Evolutionary conservation across 306 rosid genomes (phyloP), one percentile per base, ranked within the genome.

Genomic region (Vigna mungo): DNA sequence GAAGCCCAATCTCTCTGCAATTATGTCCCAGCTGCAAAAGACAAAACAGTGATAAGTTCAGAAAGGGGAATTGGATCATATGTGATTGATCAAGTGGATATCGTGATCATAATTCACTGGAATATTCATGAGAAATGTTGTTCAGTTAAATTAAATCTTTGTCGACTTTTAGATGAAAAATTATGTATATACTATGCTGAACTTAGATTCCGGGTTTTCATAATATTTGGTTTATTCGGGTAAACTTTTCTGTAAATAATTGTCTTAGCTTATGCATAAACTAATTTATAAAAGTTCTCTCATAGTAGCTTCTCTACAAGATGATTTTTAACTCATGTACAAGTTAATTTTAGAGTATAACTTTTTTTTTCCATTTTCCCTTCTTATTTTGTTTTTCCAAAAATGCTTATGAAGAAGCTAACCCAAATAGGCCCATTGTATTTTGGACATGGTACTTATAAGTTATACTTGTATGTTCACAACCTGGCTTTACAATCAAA

Each of bases 1-100:
- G 87, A 96, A 92, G 62, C 99, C 98, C 56, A 95, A 76, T 79
- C 97, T 90, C 89, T 95, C 97, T 9, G 97, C 99, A 80, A 96
- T 92, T 80, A 92, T 92, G 88, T 96, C 99, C 99, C 99, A 96
- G 75, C 99, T 96, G 71, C 60, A 81, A 49, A 77, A 75, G 72
- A 70, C 15, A 64, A 73, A 51, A 41, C 21, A 73, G 41, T 49
- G 21, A 61, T 36, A 68, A 59, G 71, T 53, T 63, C 46, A 36
- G 67, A 79, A 44, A 75, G 52, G 30, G 43, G 54, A 78, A 34
- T 21, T 44, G 75, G 44, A 30, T 43, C 67, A 68, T 51, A 49
- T 5, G 32, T 74, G 55, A 46, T 73, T 55, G 62, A 81, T 59
- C 37, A 16, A 66, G 23, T 44, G 25, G 76, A 72, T 44, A 51